A percentile compares a stretch with the other conserved stretches of the same genome.
These are phyloP conservation scores for Sclerotinia sclerotiorum DNA, from an alignment of 2,329 filamentous ascomycete species.

Conservation along the genomic window DNA sequence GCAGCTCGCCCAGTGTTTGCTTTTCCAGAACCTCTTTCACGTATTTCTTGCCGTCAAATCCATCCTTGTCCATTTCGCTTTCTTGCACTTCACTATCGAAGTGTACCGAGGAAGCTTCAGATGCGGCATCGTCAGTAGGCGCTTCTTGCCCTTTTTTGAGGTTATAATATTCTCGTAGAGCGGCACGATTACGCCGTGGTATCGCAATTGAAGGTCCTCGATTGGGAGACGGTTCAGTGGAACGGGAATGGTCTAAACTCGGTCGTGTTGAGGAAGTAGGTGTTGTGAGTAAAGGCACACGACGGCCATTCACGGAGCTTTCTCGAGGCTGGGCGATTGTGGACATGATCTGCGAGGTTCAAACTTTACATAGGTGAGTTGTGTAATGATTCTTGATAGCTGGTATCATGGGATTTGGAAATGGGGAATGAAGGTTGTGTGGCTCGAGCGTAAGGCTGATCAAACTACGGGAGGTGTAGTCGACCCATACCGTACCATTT, in stretches of 20 bases:
- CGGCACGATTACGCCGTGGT: constrained; percentile 64
- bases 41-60: constrained; percentile 72
- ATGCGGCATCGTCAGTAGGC: constrained; percentile 31
- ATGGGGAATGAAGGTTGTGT: constrained; percentile 8
- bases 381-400: not conserved
- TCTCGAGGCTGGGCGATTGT: constrained; percentile 65
- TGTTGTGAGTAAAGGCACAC: constrained; percentile 57
- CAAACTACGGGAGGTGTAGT: not conserved
- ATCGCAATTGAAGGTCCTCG: constrained; percentile 40
- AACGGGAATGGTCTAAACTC: constrained; percentile 66
- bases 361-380: not conserved
- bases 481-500: too few species aligned
- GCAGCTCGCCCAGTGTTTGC: constrained; percentile 64
- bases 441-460: constrained; percentile 18
- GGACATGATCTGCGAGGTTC: constrained; percentile 51
- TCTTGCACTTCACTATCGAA: constrained; percentile 54
- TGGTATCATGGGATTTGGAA: not conserved
- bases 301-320: constrained; percentile 55
- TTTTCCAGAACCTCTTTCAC: constrained; percentile 61
- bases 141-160: constrained; percentile 52
- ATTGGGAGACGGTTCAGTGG: constrained; percentile 57
- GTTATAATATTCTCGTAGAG: constrained; percentile 93
- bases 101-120: constrained; percentile 44
- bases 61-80: constrained; percentile 70
- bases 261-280: constrained; percentile 75